These are phyloP conservation scores for Stachybotrys echinatus DNA, from an alignment of 2,329 filamentous ascomycete species.

Conservation along the genomic window DNA sequence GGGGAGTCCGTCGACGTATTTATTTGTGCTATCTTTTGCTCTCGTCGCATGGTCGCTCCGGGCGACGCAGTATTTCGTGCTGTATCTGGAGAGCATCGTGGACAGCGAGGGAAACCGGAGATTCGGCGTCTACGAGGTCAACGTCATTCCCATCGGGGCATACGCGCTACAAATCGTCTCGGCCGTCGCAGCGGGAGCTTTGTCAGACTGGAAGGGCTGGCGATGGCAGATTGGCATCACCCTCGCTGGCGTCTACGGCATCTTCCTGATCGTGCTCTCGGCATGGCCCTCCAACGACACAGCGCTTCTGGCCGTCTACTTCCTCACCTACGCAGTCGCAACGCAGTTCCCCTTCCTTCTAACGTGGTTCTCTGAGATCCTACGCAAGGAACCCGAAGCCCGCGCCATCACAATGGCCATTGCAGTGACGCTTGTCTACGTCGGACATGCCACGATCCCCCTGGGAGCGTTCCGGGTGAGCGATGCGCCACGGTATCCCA, in stretches of 20 bases:
- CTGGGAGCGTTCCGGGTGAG: constrained; percentile 14
- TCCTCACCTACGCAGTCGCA: constrained; percentile 28
- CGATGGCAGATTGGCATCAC: constrained; percentile 31
- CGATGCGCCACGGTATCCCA: constrained; percentile 12
- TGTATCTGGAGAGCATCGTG: constrained; percentile 21
- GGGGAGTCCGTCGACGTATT: constrained; percentile 22
- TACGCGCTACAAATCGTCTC: constrained; percentile 28
- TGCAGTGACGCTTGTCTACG: constrained; percentile 13
- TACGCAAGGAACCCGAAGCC: constrained; percentile 23
- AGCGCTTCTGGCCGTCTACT: constrained; percentile 28
- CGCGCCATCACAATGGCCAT: constrained; percentile 13
- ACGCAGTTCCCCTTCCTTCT: constrained; percentile 24
- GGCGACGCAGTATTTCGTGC: constrained; percentile 26
- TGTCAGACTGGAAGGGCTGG: constrained; percentile 32
- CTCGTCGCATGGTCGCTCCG: constrained; percentile 22
- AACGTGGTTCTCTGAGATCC: constrained; percentile 20
- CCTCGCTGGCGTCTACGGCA: constrained; percentile 18
- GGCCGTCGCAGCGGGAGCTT: constrained; percentile 26
- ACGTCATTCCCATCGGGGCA: constrained; percentile 21
- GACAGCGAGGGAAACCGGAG: constrained; percentile 17
- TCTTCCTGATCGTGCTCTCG: constrained; percentile 25
- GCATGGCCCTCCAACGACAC: constrained; percentile 25
- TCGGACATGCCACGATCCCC: constrained; percentile 13
- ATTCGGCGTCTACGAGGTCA: constrained; percentile 25
- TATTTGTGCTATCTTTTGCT: constrained; percentile 22